Evolutionary conservation across 352 stramenopile genomes (phyloP).

Genomic region (Pythium phragmitis): DNA sequence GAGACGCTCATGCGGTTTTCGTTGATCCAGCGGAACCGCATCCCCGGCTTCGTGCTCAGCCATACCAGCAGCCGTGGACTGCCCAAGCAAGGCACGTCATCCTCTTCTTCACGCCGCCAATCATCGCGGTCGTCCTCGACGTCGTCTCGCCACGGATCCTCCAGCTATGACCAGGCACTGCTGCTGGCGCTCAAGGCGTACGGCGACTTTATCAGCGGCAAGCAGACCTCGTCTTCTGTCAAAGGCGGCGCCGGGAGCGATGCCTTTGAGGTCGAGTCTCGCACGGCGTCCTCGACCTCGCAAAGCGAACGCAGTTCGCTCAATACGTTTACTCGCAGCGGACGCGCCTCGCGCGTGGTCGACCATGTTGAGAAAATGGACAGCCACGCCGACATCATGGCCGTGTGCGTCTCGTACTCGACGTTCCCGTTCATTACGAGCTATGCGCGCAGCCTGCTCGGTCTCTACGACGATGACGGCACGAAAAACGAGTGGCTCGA

Average conservation of each 20-base stretch:
- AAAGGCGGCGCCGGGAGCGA: background rate
- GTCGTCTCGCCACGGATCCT: slow-evolving; percentile 34
- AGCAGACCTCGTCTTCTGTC: background rate
- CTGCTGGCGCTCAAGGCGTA: slow-evolving; percentile 67
- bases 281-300: background rate
- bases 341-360: slow-evolving; percentile 46
- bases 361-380: slow-evolving; percentile 74
- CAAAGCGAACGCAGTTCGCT: slow-evolving; percentile 47
- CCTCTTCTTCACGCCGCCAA: background rate
- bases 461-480: slow-evolving; percentile 65
- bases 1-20: slow-evolving; percentile 74
- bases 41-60: slow-evolving; percentile 57
- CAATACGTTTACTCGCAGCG: slow-evolving; percentile 70
- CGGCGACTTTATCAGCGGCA: slow-evolving; percentile 64
- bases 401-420: slow-evolving; percentile 75
- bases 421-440: slow-evolving; percentile 86
- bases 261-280: background rate
- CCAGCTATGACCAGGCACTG: slow-evolving; percentile 54
- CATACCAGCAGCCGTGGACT: slow-evolving; percentile 40
- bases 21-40: slow-evolving; percentile 71
- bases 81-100: slow-evolving; percentile 35
- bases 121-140: slow-evolving; percentile 16
- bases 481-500: slow-evolving; percentile 60
- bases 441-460: slow-evolving; percentile 73
- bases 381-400: slow-evolving; percentile 66